Evolutionary conservation across 176 grass and related monocot species (phyloP).

Genomic region (Triticum monococcum): DNA sequence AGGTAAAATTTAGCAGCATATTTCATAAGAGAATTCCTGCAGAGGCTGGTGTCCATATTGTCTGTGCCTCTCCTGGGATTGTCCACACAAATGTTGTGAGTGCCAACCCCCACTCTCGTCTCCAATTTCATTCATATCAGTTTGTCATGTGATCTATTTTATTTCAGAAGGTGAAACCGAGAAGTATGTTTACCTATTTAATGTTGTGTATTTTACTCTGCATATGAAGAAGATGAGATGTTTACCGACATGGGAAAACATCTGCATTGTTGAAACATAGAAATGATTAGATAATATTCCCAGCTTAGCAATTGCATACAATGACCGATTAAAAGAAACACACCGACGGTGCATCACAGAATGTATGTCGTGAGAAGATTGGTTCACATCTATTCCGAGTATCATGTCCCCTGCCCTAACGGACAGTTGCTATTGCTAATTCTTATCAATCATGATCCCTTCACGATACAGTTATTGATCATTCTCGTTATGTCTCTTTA

Average conservation of each 20-base stretch:
- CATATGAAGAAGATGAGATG: not conserved
- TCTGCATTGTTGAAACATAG: not conserved
- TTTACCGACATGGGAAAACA: not conserved
- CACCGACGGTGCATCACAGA: not conserved
- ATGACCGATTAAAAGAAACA: not conserved
- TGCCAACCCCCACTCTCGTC: not conserved
- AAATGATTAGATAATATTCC: not conserved
- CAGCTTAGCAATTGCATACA: not conserved
- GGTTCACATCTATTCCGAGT: not conserved
- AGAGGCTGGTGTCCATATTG: slow-evolving; percentile 66
- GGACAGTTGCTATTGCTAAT: not conserved
- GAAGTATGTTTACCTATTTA: not conserved
- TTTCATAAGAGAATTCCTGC: slow-evolving; percentile 89
- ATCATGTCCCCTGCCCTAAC: not conserved
- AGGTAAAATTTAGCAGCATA: slow-evolving; percentile 98
- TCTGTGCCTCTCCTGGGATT: slow-evolving; percentile 84
- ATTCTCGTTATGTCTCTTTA: not conserved
- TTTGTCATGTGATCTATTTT: not conserved
- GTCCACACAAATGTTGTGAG: slow-evolving; percentile 98
- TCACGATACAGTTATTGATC: not conserved
- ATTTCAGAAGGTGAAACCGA: not conserved
- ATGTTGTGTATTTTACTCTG: not conserved
- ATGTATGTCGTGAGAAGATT: not conserved
- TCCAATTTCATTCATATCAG: not conserved
- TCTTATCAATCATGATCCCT: not conserved